Evolutionary conservation across 208 protist species (phyloP).

Genomic region (Leishmania guyanensis): DNA sequence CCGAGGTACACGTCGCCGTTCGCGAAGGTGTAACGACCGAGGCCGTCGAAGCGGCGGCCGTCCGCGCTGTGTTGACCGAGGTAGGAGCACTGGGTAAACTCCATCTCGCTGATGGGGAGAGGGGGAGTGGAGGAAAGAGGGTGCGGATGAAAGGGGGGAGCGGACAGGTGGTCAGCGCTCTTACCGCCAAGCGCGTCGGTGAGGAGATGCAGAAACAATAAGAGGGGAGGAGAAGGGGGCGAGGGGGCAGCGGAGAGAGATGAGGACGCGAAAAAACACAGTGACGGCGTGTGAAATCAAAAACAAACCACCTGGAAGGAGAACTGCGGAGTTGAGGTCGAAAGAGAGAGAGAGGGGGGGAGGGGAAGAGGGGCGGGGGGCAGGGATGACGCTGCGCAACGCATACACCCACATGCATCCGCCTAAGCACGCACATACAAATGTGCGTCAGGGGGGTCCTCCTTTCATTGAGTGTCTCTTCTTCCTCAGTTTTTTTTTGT

Average conservation of each 20-base stretch:
- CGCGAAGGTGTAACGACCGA: constrained; percentile 80
- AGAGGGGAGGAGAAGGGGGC: background rate
- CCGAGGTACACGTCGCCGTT: constrained; percentile 88
- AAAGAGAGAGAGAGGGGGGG: background rate
- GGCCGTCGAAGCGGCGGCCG: constrained; percentile 66
- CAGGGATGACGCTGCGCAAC: background rate
- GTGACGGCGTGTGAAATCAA: background rate
- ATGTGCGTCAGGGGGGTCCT: background rate
- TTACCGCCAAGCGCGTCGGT: background rate
- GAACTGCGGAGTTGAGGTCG: background rate
- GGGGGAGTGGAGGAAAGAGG: background rate
- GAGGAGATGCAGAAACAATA: background rate
- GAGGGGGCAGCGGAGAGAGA: background rate
- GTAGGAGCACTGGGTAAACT: constrained; percentile 67
- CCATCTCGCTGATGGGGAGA: constrained; percentile 18
- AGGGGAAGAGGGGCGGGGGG: background rate
- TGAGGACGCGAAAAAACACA: background rate
- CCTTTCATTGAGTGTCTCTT: background rate
- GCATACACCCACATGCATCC: background rate
- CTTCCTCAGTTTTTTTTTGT: background rate
- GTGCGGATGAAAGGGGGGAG: background rate
- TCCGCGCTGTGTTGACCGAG: constrained; percentile 62
- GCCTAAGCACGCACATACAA: background rate
- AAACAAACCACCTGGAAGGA: background rate
- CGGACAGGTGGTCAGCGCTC: background rate